A percentile compares a stretch with the other conserved stretches of the same genome.
These are phyloP conservation scores for Galeopsis tetrahit DNA, from an alignment of 257 asterid genomes.

Conservation along the genomic window DNA sequence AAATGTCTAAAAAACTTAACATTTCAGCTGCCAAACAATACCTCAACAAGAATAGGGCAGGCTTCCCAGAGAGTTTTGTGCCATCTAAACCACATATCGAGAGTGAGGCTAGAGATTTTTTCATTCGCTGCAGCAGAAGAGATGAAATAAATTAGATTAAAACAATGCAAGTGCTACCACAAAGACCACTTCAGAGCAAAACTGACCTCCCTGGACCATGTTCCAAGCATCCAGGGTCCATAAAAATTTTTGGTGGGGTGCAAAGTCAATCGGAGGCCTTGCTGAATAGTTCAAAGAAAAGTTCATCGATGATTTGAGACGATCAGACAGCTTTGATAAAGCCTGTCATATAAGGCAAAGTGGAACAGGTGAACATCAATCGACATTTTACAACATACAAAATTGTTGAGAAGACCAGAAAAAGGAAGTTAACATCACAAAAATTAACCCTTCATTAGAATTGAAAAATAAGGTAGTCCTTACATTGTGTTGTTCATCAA, in stretches of 20 bases:
- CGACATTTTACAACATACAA: not conserved
- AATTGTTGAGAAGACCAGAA: constrained; percentile 16
- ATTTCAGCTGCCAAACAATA: constrained; percentile 31
- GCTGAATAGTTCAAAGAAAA: constrained; percentile 68
- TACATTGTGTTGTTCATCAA: constrained; percentile 57
- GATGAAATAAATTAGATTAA: constrained; percentile 27
- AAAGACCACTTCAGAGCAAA: constrained; percentile 30
- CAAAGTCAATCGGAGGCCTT: constrained; percentile 76
- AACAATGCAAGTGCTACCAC: constrained; percentile 21
- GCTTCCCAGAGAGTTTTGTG: constrained; percentile 75
- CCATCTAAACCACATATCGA: constrained; percentile 95
- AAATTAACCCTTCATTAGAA: constrained; percentile 3
- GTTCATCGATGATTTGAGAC: constrained; percentile 51
- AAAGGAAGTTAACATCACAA: constrained; percentile 15
- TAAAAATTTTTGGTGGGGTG: constrained; percentile 73
- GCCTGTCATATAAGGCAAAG: constrained; percentile 50
- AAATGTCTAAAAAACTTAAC: not conserved
- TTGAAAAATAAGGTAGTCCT: constrained; percentile 24
- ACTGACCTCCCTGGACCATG: constrained; percentile 53
- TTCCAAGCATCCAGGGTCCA: constrained; percentile 86
- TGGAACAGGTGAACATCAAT: constrained; percentile 20
- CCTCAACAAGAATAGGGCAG: constrained; percentile 58
- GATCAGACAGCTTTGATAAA: constrained; percentile 49
- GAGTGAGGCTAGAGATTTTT: constrained; percentile 60
- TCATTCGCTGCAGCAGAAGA: constrained; percentile 48